phyloP scores from a whole-genome alignment of 768 basidiomycete species.

The Coprinellus aureogranulatus region DNA sequence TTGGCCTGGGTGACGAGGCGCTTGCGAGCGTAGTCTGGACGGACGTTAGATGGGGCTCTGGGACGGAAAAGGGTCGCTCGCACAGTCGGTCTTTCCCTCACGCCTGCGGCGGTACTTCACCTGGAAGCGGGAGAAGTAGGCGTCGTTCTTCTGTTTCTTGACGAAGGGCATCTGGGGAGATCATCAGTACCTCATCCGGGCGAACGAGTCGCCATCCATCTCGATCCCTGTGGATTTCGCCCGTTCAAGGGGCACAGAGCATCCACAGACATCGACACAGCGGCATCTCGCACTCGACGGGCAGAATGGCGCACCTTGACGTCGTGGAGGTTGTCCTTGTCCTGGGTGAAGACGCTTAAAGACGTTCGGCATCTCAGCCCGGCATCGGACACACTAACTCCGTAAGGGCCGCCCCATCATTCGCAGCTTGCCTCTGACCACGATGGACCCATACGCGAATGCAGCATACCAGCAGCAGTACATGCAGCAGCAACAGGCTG shows the following conservation, averaged over 20 bases:
- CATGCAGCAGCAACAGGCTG: slow-evolving; percentile 49
- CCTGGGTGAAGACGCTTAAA: neutral
- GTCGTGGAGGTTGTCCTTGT: neutral
- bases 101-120: slow-evolving; percentile 97
- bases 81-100: slow-evolving; percentile 99
- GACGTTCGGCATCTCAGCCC: too few relatives aligned
- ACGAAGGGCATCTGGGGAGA: slow-evolving; percentile 83
- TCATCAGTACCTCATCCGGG: slow-evolving; percentile 31
- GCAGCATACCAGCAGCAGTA: slow-evolving; percentile 53
- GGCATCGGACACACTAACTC: too few relatives aligned
- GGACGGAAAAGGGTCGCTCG: slow-evolving; percentile 23
- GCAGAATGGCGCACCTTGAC: neutral
- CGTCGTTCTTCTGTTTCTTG: slow-evolving; percentile 93
- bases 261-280: neutral
- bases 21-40: slow-evolving; percentile 93
- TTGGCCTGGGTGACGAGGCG: slow-evolving; percentile 96
- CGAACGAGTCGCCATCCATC: slow-evolving; percentile 31
- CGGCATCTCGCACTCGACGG: neutral
- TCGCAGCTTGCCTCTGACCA: neutral
- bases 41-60: slow-evolving; percentile 2
- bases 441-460: slow-evolving; percentile 47
- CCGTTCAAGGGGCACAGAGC: neutral
- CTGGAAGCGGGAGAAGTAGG: slow-evolving; percentile 98
- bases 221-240: slow-evolving; percentile 12
- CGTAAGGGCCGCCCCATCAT: too few relatives aligned